These are phyloP conservation scores for Penicillium sumatraense DNA, from an alignment of 2,329 filamentous ascomycete genomes.

Conservation along the genomic window DNA sequence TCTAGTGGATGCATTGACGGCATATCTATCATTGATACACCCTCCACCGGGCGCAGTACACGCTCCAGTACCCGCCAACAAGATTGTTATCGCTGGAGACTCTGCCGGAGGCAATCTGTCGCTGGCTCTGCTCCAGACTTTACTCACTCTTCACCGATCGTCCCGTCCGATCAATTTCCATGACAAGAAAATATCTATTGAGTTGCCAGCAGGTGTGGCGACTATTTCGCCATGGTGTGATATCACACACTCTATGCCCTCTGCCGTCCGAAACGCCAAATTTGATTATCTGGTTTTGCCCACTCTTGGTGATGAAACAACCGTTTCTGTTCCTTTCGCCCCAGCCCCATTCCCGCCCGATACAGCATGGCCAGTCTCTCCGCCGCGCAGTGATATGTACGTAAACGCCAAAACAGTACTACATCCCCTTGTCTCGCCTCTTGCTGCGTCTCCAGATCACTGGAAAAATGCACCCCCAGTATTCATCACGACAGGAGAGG, in stretches of 20 bases:
- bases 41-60: slow-evolving; percentile 50
- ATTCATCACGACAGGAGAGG: slow-evolving; percentile 48
- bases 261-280: slow-evolving; percentile 39
- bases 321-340: slow-evolving; percentile 20
- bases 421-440: slow-evolving; percentile 49
- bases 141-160: slow-evolving; percentile 46
- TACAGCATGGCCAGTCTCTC: slow-evolving; percentile 44
- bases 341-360: slow-evolving; percentile 39
- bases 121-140: slow-evolving; percentile 46
- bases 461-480: slow-evolving; percentile 49
- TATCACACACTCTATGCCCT: slow-evolving; percentile 48
- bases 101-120: slow-evolving; percentile 52
- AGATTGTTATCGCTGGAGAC: slow-evolving; percentile 53
- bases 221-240: slow-evolving; percentile 50
- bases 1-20: slow-evolving; percentile 51
- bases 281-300: slow-evolving; percentile 48
- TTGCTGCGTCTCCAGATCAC: slow-evolving; percentile 38
- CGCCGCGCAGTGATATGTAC: slow-evolving; percentile 50
- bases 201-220: slow-evolving; percentile 47
- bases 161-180: slow-evolving; percentile 44
- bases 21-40: slow-evolving; percentile 53
- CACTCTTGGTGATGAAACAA: slow-evolving; percentile 20
- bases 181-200: slow-evolving; percentile 43
- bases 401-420: slow-evolving; percentile 41
- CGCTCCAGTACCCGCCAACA: slow-evolving; percentile 45